Base-by-base conservation (phyloP, 169 alveolate species). In the Amoebophrya sp. region DNA sequence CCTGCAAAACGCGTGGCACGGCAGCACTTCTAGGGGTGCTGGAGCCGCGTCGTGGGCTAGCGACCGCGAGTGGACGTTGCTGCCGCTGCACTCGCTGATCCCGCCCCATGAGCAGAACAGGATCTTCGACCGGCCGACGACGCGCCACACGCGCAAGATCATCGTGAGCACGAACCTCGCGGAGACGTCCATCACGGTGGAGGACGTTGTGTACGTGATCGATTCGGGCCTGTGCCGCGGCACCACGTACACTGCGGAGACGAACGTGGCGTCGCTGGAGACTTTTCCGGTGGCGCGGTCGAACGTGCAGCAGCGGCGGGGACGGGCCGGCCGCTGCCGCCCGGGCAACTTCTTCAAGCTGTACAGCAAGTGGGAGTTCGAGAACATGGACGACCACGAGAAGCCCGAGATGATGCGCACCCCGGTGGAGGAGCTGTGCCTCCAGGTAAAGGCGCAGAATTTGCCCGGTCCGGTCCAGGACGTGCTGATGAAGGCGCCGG, bases 181-280 rank as follows among this genome's bases (percentile, higher is more conserved):
- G 34, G 99, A 97, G 94, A 96, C 98, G 10, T 96, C 98, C 4
- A 91, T 97, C 48, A 97, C 99, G 0, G 96, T 97, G 88, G 98
- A 98, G 20, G 93, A 90, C 38, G 95, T 97, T 16, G 91, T 96
- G 89, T 97, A 95, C 93, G 98, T 97, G 69, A 95, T 58, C 78
- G 78, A 58, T 29, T 13, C 39, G 34, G 78, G 78, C 29, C 78
- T 58, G 38, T 7, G 23, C 23, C 4, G 23, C 29, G 78, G 78
- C 4, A 58, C 78, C 78, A 58, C 78, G 34, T 58, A 58, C 78
- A 58, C 78, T 10, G 29, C 78, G 26, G 78, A 58, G 78, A 58
- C 78, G 7, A 58, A 58, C 78, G 23, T 58, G 7, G 78, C 78
- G 29, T 2, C 78, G 34, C 23, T 58, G 23, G 78, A 58, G 78